Percentiles rank a stretch among this genome's conserved stretches.
These are phyloP conservation scores for Podaxis sp. DNA, from an alignment of 768 basidiomycete species.

Conservation along the genomic window DNA sequence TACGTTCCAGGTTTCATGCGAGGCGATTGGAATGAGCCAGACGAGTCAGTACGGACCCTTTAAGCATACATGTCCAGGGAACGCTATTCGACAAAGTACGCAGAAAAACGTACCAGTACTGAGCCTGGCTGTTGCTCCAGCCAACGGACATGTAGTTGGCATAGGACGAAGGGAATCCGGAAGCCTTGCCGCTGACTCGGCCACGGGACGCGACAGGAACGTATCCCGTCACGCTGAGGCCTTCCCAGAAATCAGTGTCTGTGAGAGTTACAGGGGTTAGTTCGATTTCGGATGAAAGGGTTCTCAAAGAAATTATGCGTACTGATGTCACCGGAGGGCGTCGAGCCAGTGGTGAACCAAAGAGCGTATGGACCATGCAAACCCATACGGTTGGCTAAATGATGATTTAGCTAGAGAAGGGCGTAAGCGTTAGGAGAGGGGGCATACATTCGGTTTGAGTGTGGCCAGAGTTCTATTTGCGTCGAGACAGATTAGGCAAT, in stretches of 20 bases:
- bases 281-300: not conserved
- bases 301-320: constrained; percentile 6
- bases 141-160: constrained; percentile 22
- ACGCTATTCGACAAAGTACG: not conserved
- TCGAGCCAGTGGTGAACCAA: constrained; percentile 33
- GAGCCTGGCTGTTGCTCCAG: constrained; percentile 27
- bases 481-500: not conserved
- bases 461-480: constrained; percentile 34
- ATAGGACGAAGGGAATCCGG: constrained; percentile 24
- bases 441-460: constrained; percentile 32
- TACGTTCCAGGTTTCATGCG: constrained; percentile 46
- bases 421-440: not conserved
- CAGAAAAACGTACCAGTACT: constrained; percentile 28
- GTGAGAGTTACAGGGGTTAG: not conserved
- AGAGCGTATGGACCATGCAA: constrained; percentile 38
- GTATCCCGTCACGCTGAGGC: constrained; percentile 22
- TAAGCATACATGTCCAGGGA: not conserved
- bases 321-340: constrained; percentile 29
- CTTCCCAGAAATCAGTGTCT: constrained; percentile 31
- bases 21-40: constrained; percentile 33
- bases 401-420: not conserved
- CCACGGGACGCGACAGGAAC: constrained; percentile 26
- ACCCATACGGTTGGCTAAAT: constrained; percentile 29
- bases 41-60: constrained; percentile 29
- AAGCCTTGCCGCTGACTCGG: constrained; percentile 28